Base-by-base conservation (phyloP, 1,284 basidiomycete genomes). In the Phylloporus sp. region DNA sequence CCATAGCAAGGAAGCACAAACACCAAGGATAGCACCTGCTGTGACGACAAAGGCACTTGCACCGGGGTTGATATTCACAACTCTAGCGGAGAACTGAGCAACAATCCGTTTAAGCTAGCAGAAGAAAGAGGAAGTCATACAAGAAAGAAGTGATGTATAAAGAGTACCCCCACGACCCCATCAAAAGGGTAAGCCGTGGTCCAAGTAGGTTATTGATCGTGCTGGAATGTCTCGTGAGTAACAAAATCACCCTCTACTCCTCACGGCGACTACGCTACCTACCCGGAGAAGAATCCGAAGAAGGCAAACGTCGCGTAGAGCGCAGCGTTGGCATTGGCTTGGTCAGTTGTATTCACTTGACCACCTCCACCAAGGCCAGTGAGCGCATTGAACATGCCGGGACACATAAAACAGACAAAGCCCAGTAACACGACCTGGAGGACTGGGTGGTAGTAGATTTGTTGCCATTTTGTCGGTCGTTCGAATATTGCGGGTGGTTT, bases 1-100 rank as follows among this genome's bases (percentile, higher is more conserved):
- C 87, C 87, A 89, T 37, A 91, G 78, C 49, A 91, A 73, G 22
- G 86, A 84, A 22, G 90, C 89, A 69, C 85, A 88, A 49, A 86
- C 61, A 39, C 89, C 89, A 11, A 90, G 83, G 62, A 89, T 71
- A 28, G 85, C 85, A 13, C 88, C 89, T 0, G 86, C 76, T 18
- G 79, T 79, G 62, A 89, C 83, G 61, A 86, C 82, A 61, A 85
- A 87, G 20, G 71, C 72, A 58, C 78, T 74, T 7, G 79, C 77
- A 28, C 76, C 70, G 7, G 74, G 70, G 67, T 83, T 81, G 59
- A 84, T 80, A 68, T 83, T 83, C 58, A 83, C 70, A 28, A 73
- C 78, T 12, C 82, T 83, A 44, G 32, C 12, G 39, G 32, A 2
- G n/a, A n/a, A 26, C 3, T 58, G 24, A 58, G 42, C 15, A 37